Conservation (phyloP, 129 eudicot genomes). For the Arctium lappa region DNA sequence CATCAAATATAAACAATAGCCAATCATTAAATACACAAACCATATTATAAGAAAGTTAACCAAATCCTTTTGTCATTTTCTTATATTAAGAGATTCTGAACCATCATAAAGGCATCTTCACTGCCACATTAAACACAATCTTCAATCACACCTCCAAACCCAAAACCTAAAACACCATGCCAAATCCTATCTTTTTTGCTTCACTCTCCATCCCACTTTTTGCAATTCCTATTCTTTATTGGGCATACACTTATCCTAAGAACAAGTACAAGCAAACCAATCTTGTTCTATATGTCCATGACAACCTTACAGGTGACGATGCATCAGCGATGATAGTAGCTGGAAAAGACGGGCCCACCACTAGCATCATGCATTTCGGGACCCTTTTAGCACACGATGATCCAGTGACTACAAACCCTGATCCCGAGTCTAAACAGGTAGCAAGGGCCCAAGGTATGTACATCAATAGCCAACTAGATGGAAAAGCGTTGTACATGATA, state of each 20-base stretch:
- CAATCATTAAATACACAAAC: background rate
- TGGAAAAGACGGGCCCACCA: conserved; percentile 45
- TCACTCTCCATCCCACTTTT: conserved; percentile 42
- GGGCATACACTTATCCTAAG: conserved; percentile 30
- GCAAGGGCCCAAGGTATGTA: conserved; percentile 65
- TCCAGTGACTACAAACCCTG: conserved; percentile 40
- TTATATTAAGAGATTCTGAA: background rate
- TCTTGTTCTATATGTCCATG: conserved; percentile 52
- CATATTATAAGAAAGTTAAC: background rate
- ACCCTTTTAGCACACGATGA: conserved; percentile 45
- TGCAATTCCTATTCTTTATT: conserved; percentile 43
- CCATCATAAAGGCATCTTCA: background rate
- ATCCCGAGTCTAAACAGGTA: conserved; percentile 39
- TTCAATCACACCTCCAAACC: background rate
- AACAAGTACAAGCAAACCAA: conserved; percentile 42
- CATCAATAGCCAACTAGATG: conserved; percentile 54
- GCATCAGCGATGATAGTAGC: conserved; percentile 47
- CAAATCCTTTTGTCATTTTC: conserved; percentile 9
- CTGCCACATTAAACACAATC: background rate
- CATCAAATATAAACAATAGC: background rate
- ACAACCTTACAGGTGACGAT: conserved; percentile 42
- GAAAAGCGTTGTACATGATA: conserved; percentile 44
- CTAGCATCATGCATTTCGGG: conserved; percentile 48
- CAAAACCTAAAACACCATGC: conserved; percentile 23
- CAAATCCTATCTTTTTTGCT: conserved; percentile 34